Conservation (phyloP, 139 green algal genomes). For the Nannochloris sp. region DNA sequence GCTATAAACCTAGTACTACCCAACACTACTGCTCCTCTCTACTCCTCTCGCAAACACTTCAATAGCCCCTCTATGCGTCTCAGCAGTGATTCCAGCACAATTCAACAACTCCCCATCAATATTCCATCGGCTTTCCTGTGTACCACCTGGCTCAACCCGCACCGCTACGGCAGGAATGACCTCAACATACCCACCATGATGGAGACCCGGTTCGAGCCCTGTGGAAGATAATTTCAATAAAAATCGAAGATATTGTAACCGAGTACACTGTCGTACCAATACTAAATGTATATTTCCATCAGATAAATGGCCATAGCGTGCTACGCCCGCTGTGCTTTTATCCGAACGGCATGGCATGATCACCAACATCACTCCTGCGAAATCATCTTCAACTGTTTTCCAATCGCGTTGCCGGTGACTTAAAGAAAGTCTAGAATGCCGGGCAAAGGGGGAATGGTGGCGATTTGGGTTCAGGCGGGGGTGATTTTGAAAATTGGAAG, state of each 20-base stretch:
- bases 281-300: conserved; percentile 71
- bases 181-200: conserved; percentile 32
- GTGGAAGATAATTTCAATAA: conserved; percentile 15
- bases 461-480: too few species aligned
- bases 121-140: conserved; percentile 54
- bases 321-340: conserved; percentile 54
- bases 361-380: conserved; percentile 56
- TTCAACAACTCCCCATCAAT: conserved; percentile 71
- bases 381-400: conserved; percentile 41
- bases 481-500: too few species aligned
- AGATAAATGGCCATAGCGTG: conserved; percentile 55
- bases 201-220: conserved; percentile 2
- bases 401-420: not conserved
- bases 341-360: conserved; percentile 69
- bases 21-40: conserved; percentile 19
- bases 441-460: not conserved
- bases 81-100: not conserved
- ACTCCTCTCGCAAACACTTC: conserved; percentile 68
- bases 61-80: conserved; percentile 41
- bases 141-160: not conserved
- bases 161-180: conserved; percentile 38
- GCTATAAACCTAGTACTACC: too few species aligned
- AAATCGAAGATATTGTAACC: conserved; percentile 61
- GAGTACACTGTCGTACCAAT: conserved; percentile 47
- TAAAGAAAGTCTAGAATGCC: not conserved